Evolutionary conservation across 805 yeast species (phyloP).

Genomic region (Sungouiozyma intestinalis): DNA sequence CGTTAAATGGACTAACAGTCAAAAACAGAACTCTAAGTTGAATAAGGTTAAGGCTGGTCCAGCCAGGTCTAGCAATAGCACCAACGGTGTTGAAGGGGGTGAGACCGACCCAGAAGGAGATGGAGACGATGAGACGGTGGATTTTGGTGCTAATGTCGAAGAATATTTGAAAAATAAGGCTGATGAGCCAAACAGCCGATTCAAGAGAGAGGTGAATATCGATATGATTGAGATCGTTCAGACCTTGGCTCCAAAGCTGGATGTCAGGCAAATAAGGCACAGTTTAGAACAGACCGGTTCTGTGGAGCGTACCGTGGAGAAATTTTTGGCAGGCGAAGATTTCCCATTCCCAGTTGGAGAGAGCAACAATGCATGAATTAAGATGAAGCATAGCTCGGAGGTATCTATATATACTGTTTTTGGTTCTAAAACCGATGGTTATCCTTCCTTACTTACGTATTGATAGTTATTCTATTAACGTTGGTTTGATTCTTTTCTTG

Average conservation of each 20-base stretch:
- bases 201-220: conserved; percentile 40
- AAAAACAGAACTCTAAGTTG: conserved; percentile 36
- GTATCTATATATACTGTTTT: background rate
- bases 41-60: conserved; percentile 6
- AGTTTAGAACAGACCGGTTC: conserved; percentile 72
- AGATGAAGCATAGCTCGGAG: too few species aligned
- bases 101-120: conserved; percentile 1
- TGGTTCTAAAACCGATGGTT: background rate
- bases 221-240: conserved; percentile 82
- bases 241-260: conserved; percentile 65
- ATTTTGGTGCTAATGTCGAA: background rate
- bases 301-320: conserved; percentile 70
- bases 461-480: conserved; percentile 4
- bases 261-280: conserved; percentile 57
- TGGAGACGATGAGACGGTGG: conserved; percentile 1
- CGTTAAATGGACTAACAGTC: conserved; percentile 52
- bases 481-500: conserved; percentile 14
- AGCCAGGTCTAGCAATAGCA: background rate
- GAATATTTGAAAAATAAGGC: conserved; percentile 1
- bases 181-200: conserved; percentile 1
- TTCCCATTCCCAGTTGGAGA: conserved; percentile 47
- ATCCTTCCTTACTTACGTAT: background rate
- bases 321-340: conserved; percentile 46
- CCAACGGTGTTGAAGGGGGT: conserved; percentile 1
- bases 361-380: too few species aligned